Percentiles rank a stretch among this genome's conserved stretches.
phyloP scores from a whole-genome alignment of 768 basidiomycete genomes.

The Trametes cingulata region DNA sequence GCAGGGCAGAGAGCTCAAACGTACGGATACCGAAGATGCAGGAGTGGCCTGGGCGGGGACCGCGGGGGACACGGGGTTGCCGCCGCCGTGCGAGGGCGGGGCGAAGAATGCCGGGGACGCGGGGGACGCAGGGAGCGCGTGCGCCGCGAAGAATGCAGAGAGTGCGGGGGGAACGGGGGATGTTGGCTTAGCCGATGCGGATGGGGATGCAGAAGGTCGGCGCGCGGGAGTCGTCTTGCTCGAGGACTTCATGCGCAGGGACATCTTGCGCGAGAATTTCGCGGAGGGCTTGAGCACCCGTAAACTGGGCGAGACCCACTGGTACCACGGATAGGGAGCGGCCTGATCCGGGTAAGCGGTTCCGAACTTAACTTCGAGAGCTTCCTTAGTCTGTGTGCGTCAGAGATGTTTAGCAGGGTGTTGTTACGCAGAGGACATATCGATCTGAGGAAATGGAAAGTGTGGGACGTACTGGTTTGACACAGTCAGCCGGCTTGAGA shows the following conservation, averaged over 20 bases:
- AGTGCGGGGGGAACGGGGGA: background rate
- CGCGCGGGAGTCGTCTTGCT: background rate
- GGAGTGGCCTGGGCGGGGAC: too few relatives aligned
- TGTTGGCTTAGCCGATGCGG: background rate
- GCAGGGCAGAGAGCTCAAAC: too few relatives aligned
- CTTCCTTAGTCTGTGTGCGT: background rate
- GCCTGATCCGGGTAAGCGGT: background rate
- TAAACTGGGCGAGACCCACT: constrained; percentile 8
- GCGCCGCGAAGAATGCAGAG: constrained; percentile 6
- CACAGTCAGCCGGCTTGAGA: background rate
- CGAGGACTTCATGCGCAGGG: background rate
- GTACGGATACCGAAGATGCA: too few relatives aligned
- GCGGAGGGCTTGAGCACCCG: background rate
- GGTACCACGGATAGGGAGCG: constrained; percentile 8
- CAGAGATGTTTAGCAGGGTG: background rate
- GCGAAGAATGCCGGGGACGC: constrained; percentile 1
- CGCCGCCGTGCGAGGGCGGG: background rate
- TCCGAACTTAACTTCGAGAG: background rate
- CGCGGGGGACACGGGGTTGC: too few relatives aligned
- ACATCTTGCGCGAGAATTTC: background rate
- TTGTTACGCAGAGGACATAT: too few relatives aligned
- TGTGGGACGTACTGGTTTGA: background rate
- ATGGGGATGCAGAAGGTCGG: background rate
- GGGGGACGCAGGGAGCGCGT: background rate
- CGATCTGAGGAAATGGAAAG: background rate